Evolutionary conservation across 306 rosid species (phyloP).

Genomic region (Sindora glabra): DNA sequence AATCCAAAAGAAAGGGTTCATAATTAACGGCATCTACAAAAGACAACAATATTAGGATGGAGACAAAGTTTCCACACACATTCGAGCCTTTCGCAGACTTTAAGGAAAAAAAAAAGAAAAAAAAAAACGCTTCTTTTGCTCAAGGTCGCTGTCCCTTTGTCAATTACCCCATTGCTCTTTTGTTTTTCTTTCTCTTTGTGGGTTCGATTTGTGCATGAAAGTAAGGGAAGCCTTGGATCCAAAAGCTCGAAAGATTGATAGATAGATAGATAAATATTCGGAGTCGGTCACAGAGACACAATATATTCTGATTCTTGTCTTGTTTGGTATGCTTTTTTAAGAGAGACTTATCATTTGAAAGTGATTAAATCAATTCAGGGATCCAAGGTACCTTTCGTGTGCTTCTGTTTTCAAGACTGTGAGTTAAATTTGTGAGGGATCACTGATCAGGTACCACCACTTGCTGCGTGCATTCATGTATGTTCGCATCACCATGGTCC

Average conservation of each 20-base stretch:
- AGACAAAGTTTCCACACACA: constrained; percentile 84
- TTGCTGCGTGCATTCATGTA: too few relatives aligned
- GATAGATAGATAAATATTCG: constrained; percentile 1
- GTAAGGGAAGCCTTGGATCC: constrained; percentile 63
- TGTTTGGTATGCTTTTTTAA: constrained; percentile 34
- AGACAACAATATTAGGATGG: constrained; percentile 51
- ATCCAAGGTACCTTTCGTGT: constrained; percentile 78
- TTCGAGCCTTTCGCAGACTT: constrained; percentile 71
- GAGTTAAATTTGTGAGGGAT: constrained; percentile 3
- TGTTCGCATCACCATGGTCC: too few relatives aligned
- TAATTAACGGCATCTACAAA: constrained; percentile 63
- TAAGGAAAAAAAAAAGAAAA: constrained; percentile 38
- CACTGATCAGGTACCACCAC: constrained; percentile 46
- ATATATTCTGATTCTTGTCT: constrained; percentile 17
- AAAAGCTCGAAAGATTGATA: constrained; percentile 23
- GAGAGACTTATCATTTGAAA: constrained; percentile 56
- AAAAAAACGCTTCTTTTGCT: constrained; percentile 40
- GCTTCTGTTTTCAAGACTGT: constrained; percentile 24
- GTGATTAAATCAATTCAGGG: constrained; percentile 73
- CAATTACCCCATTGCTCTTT: constrained; percentile 8
- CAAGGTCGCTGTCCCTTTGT: constrained; percentile 39
- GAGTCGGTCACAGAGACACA: neutral
- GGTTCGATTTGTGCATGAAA: constrained; percentile 45
- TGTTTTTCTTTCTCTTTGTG: constrained; percentile 8
- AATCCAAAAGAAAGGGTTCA: constrained; percentile 29